Evolutionary conservation across 306 rosid species (phyloP).

Genomic region (Psophocarpus tetragonolobus): DNA sequence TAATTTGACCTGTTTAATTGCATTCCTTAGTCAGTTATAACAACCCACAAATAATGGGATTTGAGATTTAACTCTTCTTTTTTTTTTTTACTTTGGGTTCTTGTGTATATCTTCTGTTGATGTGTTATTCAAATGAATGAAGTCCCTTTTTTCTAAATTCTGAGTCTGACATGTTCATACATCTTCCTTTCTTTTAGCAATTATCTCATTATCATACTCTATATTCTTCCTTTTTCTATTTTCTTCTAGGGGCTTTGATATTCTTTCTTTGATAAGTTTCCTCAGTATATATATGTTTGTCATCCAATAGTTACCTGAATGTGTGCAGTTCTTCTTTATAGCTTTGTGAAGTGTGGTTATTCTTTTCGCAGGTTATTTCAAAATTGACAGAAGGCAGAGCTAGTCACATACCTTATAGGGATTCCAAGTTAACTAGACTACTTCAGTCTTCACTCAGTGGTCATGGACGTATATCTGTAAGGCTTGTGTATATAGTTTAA

Average conservation of each 20-base stretch:
- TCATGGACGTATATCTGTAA: constrained; percentile 97
- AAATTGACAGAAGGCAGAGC: constrained; percentile 89
- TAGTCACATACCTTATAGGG: constrained; percentile 91
- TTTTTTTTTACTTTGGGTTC: background rate
- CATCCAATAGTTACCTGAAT: constrained; percentile 9
- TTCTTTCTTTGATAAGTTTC: constrained; percentile 5
- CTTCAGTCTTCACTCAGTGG: constrained; percentile 98
- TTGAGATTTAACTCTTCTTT: background rate
- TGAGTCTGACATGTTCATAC: background rate
- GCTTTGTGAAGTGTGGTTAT: constrained; percentile 19
- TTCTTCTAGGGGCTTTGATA: constrained; percentile 1
- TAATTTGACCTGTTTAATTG: background rate
- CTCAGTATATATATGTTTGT: constrained; percentile 25
- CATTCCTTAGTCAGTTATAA: background rate
- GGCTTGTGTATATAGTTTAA: constrained; percentile 42
- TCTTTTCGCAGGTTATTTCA: constrained; percentile 79
- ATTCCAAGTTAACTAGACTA: constrained; percentile 93
- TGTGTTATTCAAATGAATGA: background rate
- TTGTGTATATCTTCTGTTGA: background rate
- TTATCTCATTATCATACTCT: background rate
- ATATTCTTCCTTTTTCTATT: background rate
- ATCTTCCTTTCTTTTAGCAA: background rate
- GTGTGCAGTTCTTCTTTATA: constrained; percentile 4
- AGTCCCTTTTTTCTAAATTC: background rate
- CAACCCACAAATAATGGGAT: background rate